phyloP scores from a whole-genome alignment of 495 filamentous ascomycete genomes.

The Glarea lozoyensis region DNA sequence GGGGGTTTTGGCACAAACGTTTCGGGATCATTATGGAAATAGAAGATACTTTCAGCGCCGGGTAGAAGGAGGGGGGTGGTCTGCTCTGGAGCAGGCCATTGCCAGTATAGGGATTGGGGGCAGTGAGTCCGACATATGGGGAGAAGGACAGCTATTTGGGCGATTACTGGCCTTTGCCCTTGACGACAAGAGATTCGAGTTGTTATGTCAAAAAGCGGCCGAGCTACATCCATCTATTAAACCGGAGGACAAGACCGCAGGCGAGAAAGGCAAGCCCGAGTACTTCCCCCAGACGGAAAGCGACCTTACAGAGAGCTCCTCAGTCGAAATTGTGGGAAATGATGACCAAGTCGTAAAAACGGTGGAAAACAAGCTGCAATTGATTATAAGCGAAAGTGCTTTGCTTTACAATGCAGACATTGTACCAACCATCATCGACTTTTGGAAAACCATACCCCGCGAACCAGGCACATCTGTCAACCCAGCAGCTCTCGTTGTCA shows the following conservation, averaged over 20 bases:
- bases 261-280: background rate
- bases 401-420: constrained; percentile 55
- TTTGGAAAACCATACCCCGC: constrained; percentile 53
- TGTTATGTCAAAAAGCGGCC: constrained; percentile 13
- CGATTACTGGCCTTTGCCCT: constrained; percentile 75
- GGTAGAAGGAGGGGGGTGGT: constrained; percentile 67
- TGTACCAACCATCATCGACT: constrained; percentile 52
- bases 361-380: constrained; percentile 31
- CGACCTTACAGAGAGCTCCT: background rate
- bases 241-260: background rate
- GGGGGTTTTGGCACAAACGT: constrained; percentile 61
- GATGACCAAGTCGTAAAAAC: constrained; percentile 14
- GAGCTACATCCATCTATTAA: constrained; percentile 4
- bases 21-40: constrained; percentile 79
- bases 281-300: background rate
- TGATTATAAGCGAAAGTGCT: constrained; percentile 44
- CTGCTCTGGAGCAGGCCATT: constrained; percentile 62
- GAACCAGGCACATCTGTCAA: constrained; percentile 29
- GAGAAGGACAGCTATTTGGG: constrained; percentile 71
- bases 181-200: constrained; percentile 60
- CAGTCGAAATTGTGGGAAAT: background rate
- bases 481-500: constrained; percentile 48
- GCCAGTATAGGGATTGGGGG: constrained; percentile 50
- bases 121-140: constrained; percentile 46
- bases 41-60: constrained; percentile 70